Evolutionary conservation across 805 yeast genomes (phyloP), one percentile per base, ranked within the genome.

Genomic region (Saccharomyces jurei): DNA sequence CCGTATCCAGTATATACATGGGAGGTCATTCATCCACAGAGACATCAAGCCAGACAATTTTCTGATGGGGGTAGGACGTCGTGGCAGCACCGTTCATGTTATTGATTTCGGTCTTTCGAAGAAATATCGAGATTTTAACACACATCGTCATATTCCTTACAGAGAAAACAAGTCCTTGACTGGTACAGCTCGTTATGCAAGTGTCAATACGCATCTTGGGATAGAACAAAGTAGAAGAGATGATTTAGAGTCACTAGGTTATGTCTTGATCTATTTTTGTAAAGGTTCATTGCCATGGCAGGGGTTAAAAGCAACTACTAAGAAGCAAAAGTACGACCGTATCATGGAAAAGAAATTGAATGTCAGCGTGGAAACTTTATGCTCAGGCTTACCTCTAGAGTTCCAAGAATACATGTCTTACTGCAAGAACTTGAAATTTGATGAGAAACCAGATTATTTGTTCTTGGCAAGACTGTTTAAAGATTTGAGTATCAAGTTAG

Each of bases 201-300:
- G 90, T 56, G 87, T 94, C 63, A 94, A 92, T 73, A 92, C 99
- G 44, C 99, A 92, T 74, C 78, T 92, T 71, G 99, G 99, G 52
- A 87, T 92, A 63, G 99, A 92, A 71, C 99, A 92, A 75, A 84
- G 90, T 64, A 84, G 99, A 76, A 83, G 99, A 71, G 99, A 92
- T 73, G 99, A 92, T 71, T 80, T 92, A 64, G 99, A 94, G 74
- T 85, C 95, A 57, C 80, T 92, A 66, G 98, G 97, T 52, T 92
- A 92, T 70, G 98, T 92, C 51, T 79, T 94, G 65, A 88, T 92
- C 65, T 92, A 92, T 74, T 92, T 92, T 69, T 87, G 96, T 73
- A 83, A 96, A 56, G 98, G 99, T 49, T 87, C 96, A 21, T 81
- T 92, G 65, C 99, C 99, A 53, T 92, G 99, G 99, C 99, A 92